Percentiles rank a stretch among this genome's conserved stretches.
Evolutionary conservation across 768 basidiomycete species (phyloP).

Genomic region (Agaricus subrufescens): DNA sequence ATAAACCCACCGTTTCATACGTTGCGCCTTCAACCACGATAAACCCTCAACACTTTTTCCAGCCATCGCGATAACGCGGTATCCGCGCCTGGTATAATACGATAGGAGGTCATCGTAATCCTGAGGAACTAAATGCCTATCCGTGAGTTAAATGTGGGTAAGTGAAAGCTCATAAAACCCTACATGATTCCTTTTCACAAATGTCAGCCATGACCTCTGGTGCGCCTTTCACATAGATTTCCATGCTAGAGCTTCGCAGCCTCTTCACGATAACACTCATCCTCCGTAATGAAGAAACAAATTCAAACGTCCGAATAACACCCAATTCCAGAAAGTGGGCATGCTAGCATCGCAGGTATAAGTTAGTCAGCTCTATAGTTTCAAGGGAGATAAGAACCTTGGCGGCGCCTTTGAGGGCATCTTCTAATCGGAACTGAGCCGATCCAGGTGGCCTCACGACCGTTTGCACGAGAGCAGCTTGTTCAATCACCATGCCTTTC

Average conservation of each 20-base stretch:
- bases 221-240: constrained; percentile 98
- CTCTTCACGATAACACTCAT: constrained; percentile 99
- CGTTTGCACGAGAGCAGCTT: constrained; percentile 90
- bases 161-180: constrained; percentile 23
- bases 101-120: constrained; percentile 96
- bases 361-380: neutral
- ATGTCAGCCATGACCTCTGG: constrained; percentile 98
- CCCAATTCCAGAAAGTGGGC: constrained; percentile 97
- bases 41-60: constrained; percentile 92
- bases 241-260: constrained; percentile 92
- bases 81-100: constrained; percentile 95
- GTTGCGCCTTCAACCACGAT: constrained; percentile 96
- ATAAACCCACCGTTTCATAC: constrained; percentile 76
- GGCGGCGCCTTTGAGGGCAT: constrained; percentile 80
- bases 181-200: constrained; percentile 89
- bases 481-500: constrained; percentile 56
- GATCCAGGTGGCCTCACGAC: constrained; percentile 96
- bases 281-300: constrained; percentile 85
- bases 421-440: constrained; percentile 84
- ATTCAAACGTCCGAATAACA: constrained; percentile 94
- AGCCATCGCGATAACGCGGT: constrained; percentile 96
- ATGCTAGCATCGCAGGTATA: constrained; percentile 48
- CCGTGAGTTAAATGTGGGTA: neutral
- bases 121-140: constrained; percentile 64
- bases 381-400: constrained; percentile 44